Conservation (phyloP, 2,329 filamentous ascomycete species). For the Atkinsonella texensis region DNA sequence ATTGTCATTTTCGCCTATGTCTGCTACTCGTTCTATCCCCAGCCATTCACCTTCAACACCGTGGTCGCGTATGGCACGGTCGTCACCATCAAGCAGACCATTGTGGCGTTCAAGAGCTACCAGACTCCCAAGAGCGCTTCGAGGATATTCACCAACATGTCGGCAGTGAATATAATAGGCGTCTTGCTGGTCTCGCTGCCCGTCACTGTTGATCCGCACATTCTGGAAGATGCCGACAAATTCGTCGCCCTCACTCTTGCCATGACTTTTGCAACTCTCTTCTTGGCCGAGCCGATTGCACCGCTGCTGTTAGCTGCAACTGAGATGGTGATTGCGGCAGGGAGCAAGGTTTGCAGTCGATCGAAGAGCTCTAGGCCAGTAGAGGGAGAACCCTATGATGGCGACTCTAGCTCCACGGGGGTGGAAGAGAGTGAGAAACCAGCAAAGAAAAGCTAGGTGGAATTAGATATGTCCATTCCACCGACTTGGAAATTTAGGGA, state of each 20-base stretch:
- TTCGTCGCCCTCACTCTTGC: constrained; percentile 10
- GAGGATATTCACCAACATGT: constrained; percentile 12
- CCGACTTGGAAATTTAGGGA: no score
- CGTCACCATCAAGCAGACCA: constrained; percentile 11
- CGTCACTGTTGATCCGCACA: constrained; percentile 9
- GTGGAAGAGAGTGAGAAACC: neutral
- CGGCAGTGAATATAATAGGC: constrained; percentile 11
- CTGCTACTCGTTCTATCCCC: constrained; percentile 12
- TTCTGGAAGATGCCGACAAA: constrained; percentile 7
- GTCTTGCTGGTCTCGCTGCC: constrained; percentile 11
- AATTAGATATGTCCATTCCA: no score
- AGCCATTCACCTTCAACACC: constrained; percentile 13
- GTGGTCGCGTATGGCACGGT: constrained; percentile 12
- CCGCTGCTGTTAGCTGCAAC: constrained; percentile 9
- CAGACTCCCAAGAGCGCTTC: constrained; percentile 11
- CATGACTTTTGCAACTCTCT: constrained; percentile 12
- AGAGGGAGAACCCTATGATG: neutral
- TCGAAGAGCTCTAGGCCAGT: neutral
- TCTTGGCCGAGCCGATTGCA: constrained; percentile 11
- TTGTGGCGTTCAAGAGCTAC: constrained; percentile 12
- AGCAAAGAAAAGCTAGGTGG: neutral
- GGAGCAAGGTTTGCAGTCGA: neutral
- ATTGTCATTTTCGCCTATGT: constrained; percentile 12
- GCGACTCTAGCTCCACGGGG: neutral
- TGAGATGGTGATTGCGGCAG: constrained; percentile 3